Conservation (phyloP, 805 yeast genomes). For the Zygoascus bituminiphila region DNA sequence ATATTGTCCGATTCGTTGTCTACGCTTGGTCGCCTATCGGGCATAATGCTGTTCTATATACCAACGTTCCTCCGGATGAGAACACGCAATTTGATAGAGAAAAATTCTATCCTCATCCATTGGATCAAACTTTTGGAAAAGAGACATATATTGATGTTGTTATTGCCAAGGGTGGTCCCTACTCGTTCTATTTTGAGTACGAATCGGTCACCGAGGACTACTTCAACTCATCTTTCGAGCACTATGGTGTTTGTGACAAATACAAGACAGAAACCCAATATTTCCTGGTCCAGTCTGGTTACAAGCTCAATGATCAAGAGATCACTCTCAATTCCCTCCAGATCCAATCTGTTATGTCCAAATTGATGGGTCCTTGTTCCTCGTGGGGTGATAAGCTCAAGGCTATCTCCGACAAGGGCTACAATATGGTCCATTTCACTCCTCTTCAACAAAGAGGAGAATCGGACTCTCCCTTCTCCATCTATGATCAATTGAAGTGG, state of each 20-base stretch:
- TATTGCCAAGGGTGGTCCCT: conserved; percentile 70
- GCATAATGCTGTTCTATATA: conserved; percentile 62
- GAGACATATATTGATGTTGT: conserved; percentile 56
- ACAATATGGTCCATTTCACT: conserved; percentile 94
- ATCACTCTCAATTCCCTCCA: conserved; percentile 72
- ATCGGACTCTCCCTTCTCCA: conserved; percentile 89
- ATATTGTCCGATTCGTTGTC: conserved; percentile 48
- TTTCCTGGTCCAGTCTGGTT: conserved; percentile 74
- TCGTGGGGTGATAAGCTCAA: conserved; percentile 63
- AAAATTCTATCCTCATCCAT: conserved; percentile 43
- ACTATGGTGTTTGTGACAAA: background rate
- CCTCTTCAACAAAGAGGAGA: conserved; percentile 87
- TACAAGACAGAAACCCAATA: conserved; percentile 43
- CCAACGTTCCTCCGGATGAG: conserved; percentile 54
- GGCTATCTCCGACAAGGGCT: conserved; percentile 63
- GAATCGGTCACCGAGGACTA: conserved; percentile 23
- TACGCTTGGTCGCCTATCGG: conserved; percentile 70
- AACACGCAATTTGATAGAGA: conserved; percentile 46
- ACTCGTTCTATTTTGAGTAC: conserved; percentile 62
- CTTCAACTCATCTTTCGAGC: conserved; percentile 5
- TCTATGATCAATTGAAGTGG: conserved; percentile 72
- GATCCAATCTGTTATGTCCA: conserved; percentile 78
- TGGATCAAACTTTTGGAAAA: conserved; percentile 48
- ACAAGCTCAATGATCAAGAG: conserved; percentile 46
- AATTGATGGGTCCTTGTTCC: conserved; percentile 71